Evolutionary conservation across 345 rosid species (phyloP).

Genomic region (Firmiana major): DNA sequence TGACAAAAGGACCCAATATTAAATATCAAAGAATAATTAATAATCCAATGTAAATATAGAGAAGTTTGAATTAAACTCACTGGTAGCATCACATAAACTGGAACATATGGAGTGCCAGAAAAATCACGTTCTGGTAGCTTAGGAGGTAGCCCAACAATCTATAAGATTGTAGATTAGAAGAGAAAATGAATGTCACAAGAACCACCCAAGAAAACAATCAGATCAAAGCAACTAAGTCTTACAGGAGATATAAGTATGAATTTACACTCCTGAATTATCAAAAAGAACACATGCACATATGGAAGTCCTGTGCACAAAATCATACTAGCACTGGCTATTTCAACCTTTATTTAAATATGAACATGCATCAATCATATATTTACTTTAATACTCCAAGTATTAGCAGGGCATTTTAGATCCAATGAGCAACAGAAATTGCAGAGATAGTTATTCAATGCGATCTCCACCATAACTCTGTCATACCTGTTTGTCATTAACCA

Average conservation of each 20-base stretch:
- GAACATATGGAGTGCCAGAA: conserved; percentile 73
- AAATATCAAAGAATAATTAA: conserved; percentile 13
- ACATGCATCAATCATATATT: neutral
- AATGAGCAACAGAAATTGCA: conserved; percentile 10
- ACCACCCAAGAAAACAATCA: neutral
- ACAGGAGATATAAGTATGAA: neutral
- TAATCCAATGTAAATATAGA: neutral
- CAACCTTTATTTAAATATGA: neutral
- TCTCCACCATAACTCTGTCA: neutral
- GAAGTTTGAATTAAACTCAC: conserved; percentile 43
- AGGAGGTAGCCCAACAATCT: conserved; percentile 52
- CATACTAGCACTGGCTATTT: neutral
- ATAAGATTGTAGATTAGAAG: conserved; percentile 17
- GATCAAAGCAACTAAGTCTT: conserved; percentile 7
- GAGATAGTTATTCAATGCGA: conserved; percentile 1
- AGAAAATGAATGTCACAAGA: neutral
- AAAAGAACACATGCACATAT: neutral
- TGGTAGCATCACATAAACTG: conserved; percentile 88
- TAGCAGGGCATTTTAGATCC: neutral
- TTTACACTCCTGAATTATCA: neutral
- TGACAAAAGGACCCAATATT: neutral
- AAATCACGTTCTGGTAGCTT: conserved; percentile 75
- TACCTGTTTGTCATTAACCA: conserved; percentile 74
- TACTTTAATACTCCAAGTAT: conserved; percentile 3
- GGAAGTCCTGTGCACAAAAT: neutral